Conservation (phyloP, 495 filamentous ascomycete genomes). For the Aspergillus indologenus region DNA sequence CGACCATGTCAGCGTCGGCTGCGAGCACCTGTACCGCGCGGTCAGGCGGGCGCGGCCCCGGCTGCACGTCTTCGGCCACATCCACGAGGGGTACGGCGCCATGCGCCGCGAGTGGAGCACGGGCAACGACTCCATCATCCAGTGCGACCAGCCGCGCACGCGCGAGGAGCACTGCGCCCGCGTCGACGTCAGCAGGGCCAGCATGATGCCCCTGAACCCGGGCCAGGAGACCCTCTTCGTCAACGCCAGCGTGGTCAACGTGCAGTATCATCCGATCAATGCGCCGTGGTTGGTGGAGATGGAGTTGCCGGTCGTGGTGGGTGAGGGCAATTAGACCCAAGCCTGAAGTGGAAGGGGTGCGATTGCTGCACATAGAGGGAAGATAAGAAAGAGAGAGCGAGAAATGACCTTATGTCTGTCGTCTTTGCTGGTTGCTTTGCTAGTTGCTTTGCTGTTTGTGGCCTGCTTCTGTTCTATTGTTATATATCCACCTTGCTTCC, state of each 20-base stretch:
- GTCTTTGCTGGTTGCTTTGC: too few relatives aligned
- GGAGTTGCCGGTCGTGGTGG: slow-evolving; percentile 30
- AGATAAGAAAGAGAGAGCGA: background rate
- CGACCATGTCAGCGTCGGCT: slow-evolving; percentile 39
- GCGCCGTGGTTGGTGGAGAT: slow-evolving; percentile 64
- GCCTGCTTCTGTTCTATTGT: too few relatives aligned
- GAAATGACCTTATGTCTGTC: too few relatives aligned
- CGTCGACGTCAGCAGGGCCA: slow-evolving; percentile 40
- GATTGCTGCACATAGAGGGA: too few relatives aligned
- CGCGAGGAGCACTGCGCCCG: slow-evolving; percentile 40
- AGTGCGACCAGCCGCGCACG: slow-evolving; percentile 37
- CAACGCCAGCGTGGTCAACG: slow-evolving; percentile 63
- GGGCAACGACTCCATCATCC: slow-evolving; percentile 12
- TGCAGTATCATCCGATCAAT: slow-evolving; percentile 49
- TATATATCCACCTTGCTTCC: too few relatives aligned
- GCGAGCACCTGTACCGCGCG: slow-evolving; percentile 45
- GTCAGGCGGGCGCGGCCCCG: slow-evolving; percentile 42
- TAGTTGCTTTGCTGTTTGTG: too few relatives aligned
- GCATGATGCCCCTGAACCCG: slow-evolving; percentile 32
- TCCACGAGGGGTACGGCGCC: slow-evolving; percentile 72
- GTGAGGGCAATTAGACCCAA: background rate
- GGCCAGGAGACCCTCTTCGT: slow-evolving; percentile 67
- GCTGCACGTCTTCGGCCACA: slow-evolving; percentile 60
- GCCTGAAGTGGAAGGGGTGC: too few relatives aligned
- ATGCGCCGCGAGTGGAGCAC: slow-evolving; percentile 53